Percentiles rank a stretch among this genome's conserved stretches.
These are phyloP conservation scores for Abelmoschus esculentus DNA, from an alignment of 345 rosid species.

Conservation along the genomic window DNA sequence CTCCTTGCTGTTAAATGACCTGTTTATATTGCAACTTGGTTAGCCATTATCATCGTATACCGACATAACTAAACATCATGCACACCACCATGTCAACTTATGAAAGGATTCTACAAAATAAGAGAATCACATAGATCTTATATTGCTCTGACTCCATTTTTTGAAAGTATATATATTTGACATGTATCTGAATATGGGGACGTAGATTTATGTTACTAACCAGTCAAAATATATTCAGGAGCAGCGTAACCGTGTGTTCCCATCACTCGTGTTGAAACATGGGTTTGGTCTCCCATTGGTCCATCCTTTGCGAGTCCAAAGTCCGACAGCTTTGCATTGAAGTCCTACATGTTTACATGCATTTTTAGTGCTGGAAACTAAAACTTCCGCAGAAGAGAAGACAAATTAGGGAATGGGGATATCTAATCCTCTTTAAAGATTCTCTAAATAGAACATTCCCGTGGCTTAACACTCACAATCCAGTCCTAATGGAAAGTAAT, in stretches of 20 bases:
- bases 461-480: neutral
- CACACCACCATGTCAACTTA: neutral
- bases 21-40: constrained; percentile 24
- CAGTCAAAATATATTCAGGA: constrained; percentile 94
- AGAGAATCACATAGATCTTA: neutral
- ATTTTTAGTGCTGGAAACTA: constrained; percentile 22
- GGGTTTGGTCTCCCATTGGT: constrained; percentile 97
- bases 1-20: constrained; percentile 95
- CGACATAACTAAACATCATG: neutral
- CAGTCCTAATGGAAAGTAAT: neutral
- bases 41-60: neutral
- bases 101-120: neutral
- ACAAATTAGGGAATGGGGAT: neutral
- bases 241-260: constrained; percentile 99
- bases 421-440: neutral
- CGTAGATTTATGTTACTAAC: constrained; percentile 30
- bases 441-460: neutral
- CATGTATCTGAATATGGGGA: neutral
- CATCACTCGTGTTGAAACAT: constrained; percentile 97
- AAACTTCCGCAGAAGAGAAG: neutral
- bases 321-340: constrained; percentile 86
- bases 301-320: constrained; percentile 99
- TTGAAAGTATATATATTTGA: neutral
- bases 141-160: too few relatives aligned
- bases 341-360: constrained; percentile 46